Conservation (phyloP, 2,329 filamentous ascomycete genomes). For the Furcasterigmium furcatum region DNA sequence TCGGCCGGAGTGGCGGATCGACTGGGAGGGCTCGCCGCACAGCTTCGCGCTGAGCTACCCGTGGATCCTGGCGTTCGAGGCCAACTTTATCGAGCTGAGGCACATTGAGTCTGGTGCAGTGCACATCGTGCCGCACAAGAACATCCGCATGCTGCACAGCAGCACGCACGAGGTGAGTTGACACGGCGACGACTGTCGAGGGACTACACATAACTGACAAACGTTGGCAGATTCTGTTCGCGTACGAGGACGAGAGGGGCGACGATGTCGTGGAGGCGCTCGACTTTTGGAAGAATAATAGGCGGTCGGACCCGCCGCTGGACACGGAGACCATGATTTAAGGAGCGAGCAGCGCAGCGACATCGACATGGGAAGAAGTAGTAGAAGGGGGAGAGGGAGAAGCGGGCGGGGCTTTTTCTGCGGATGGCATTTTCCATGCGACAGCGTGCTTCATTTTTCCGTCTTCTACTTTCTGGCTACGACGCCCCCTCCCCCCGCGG, state of each 20-base stretch:
- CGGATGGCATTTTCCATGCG: not conserved
- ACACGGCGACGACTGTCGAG: too few species aligned
- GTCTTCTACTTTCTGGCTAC: too few species aligned
- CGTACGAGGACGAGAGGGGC: conserved; percentile 92
- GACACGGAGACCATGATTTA: not conserved
- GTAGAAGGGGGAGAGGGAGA: not conserved
- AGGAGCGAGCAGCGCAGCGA: not conserved
- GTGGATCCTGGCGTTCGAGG: conserved; percentile 95
- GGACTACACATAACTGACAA: conserved; percentile 13
- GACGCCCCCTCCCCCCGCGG: too few species aligned
- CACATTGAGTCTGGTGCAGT: conserved; percentile 94
- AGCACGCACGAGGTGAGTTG: conserved; percentile 82
- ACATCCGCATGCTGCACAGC: conserved; percentile 95
- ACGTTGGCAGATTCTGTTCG: conserved; percentile 79
- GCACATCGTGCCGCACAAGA: conserved; percentile 94
- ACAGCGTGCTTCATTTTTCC: not conserved
- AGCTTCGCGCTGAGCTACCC: conserved; percentile 93
- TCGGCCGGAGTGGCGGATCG: conserved; percentile 92
- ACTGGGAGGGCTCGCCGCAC: conserved; percentile 92
- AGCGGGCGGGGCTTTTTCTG: not conserved
- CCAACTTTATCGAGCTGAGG: conserved; percentile 94
- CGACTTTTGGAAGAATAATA: conserved; percentile 85
- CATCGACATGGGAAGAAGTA: not conserved
- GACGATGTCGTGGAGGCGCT: conserved; percentile 92
- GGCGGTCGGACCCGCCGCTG: conserved; percentile 39